A percentile compares a stretch with the other conserved stretches of the same genome.
Conservation (phyloP, 768 basidiomycete genomes). For the Lactifluus hygrophoroides region DNA sequence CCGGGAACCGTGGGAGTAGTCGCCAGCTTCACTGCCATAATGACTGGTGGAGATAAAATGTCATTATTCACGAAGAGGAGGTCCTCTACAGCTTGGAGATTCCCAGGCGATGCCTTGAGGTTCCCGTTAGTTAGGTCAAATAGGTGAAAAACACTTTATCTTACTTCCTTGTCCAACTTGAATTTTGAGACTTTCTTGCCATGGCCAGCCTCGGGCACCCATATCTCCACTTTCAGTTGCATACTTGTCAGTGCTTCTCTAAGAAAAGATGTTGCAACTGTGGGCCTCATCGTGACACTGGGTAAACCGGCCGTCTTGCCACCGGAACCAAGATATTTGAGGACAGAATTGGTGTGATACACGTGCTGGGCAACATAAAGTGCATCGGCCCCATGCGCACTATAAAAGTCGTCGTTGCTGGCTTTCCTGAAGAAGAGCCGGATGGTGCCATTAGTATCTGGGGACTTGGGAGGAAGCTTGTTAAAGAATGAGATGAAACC, state of each 20-base stretch:
- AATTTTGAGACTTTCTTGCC: conserved; percentile 74
- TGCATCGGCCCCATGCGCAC: conserved; percentile 85
- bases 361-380: conserved; percentile 77
- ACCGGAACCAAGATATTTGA: conserved; percentile 78
- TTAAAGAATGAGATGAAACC: conserved; percentile 70
- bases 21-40: conserved; percentile 79
- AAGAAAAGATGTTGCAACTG: conserved; percentile 72
- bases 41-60: conserved; percentile 74
- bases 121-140: not conserved
- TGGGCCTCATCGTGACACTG: conserved; percentile 66
- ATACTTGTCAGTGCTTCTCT: conserved; percentile 84
- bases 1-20: conserved; percentile 38
- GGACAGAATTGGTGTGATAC: conserved; percentile 81
- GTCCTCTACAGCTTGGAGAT: conserved; percentile 47
- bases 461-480: conserved; percentile 54
- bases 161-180: conserved; percentile 70
- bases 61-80: conserved; percentile 72
- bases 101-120: conserved; percentile 64
- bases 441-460: conserved; percentile 64
- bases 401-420: conserved; percentile 59
- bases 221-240: conserved; percentile 91
- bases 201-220: conserved; percentile 62
- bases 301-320: conserved; percentile 55
- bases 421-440: conserved; percentile 72
- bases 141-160: conserved; percentile 14